A percentile compares a stretch with the other conserved stretches of the same genome.
Evolutionary conservation across 331 rosid species (phyloP).

Genomic region (Phaseolus coccineus): DNA sequence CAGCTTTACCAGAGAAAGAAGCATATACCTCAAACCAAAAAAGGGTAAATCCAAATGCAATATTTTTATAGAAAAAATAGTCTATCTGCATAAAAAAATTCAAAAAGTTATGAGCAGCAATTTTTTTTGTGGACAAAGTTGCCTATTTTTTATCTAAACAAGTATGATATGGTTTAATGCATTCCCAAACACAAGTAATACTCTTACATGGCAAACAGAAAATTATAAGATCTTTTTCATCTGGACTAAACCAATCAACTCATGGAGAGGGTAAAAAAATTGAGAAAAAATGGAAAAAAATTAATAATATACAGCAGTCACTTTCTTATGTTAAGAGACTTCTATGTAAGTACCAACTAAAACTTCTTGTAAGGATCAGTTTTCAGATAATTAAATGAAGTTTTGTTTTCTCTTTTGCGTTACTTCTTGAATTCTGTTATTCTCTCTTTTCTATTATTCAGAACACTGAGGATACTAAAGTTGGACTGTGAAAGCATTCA

Average conservation of each 20-base stretch:
- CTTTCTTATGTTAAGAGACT: no score
- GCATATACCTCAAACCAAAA: constrained; percentile 92
- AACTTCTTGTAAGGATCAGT: no score
- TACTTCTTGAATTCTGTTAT: no score
- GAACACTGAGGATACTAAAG: no score
- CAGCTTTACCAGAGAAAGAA: constrained; percentile 87
- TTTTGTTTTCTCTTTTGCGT: no score
- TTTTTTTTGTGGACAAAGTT: constrained; percentile 2
- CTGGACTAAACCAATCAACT: constrained; percentile 15
- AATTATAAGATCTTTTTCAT: constrained; percentile 18
- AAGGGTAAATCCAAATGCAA: constrained; percentile 82
- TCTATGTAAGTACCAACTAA: no score
- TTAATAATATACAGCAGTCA: not conserved
- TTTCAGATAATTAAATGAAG: no score
- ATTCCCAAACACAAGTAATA: constrained; percentile 17
- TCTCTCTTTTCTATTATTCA: no score
- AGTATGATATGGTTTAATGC: constrained; percentile 17
- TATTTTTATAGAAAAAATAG: constrained; percentile 93
- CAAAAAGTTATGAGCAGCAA: constrained; percentile 12
- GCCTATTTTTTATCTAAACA: constrained; percentile 22
- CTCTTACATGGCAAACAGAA: constrained; percentile 30
- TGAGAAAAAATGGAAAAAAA: not conserved
- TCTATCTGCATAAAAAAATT: constrained; percentile 73
- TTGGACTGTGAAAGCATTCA: no score
- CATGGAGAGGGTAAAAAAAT: not conserved